Conservation (phyloP, 192 early-diverging fungal species). For the Coemansia nantahalensis region DNA sequence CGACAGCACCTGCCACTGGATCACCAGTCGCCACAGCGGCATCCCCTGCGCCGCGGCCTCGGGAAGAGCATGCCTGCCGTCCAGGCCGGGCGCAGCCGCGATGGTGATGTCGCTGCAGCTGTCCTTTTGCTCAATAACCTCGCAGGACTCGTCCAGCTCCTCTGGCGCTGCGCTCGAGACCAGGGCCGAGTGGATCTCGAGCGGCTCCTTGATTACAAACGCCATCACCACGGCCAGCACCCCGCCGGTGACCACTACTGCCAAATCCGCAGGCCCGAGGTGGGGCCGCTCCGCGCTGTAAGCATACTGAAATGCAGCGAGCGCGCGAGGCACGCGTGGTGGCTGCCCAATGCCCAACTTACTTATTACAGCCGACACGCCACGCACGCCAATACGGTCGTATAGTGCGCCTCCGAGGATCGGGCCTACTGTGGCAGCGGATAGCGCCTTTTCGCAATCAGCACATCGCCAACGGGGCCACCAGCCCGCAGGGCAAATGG, state of each 20-base stretch:
- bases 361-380: constrained; percentile 37
- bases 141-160: constrained; percentile 6
- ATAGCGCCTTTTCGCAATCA: background rate
- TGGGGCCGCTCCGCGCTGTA: no score
- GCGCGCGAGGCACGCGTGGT: no score
- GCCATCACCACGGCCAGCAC: constrained; percentile 15
- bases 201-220: constrained; percentile 35
- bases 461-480: no score
- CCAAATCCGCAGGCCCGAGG: no score
- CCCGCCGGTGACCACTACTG: constrained; percentile 22
- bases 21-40: constrained; percentile 30
- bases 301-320: no score
- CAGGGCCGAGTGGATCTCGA: constrained; percentile 20
- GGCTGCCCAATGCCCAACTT: no score
- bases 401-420: constrained; percentile 33
- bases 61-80: no score
- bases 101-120: no score
- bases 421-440: constrained; percentile 12
- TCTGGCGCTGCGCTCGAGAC: no score
- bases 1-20: constrained; percentile 45
- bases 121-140: no score
- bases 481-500: no score
- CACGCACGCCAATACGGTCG: constrained; percentile 27
- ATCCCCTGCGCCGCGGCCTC: constrained; percentile 3
- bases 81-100: no score